phyloP scores from a whole-genome alignment of 2,329 filamentous ascomycete genomes.

The Alternaria brassicicola region DNA sequence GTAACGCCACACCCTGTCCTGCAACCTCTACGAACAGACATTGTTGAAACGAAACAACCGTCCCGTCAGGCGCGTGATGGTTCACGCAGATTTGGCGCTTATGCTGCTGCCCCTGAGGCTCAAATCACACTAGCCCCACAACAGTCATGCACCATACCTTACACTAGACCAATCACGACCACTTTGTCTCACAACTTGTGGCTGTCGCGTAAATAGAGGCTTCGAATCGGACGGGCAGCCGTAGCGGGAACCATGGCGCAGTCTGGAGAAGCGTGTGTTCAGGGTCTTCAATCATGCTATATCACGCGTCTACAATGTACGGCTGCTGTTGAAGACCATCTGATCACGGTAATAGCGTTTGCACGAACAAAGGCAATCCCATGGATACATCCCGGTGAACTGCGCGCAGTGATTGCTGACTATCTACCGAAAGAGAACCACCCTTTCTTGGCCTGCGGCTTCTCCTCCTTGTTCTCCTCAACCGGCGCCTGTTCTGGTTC shows the following conservation, averaged over 20 bases:
- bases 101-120: conserved; percentile 33
- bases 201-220: conserved; percentile 19
- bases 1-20: conserved; percentile 15
- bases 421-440: conserved; percentile 60
- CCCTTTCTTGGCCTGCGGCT: conserved; percentile 55
- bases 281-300: neutral
- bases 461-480: conserved; percentile 40
- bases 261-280: conserved; percentile 13
- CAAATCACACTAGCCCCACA: conserved; percentile 34
- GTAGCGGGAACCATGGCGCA: conserved; percentile 18
- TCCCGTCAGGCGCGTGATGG: conserved; percentile 32
- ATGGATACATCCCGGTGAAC: conserved; percentile 4
- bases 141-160: conserved; percentile 17
- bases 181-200: conserved; percentile 18
- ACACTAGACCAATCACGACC: conserved; percentile 25
- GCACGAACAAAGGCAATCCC: conserved; percentile 9
- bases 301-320: neutral
- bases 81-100: conserved; percentile 31
- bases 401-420: conserved; percentile 5
- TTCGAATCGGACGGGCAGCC: conserved; percentile 13
- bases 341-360: neutral
- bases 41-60: conserved; percentile 31
- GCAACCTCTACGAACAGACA: conserved; percentile 31
- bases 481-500: conserved; percentile 32
- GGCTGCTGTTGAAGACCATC: neutral